A percentile compares a stretch with the other conserved stretches of the same genome.
Evolutionary conservation across 495 filamentous ascomycete genomes (phyloP).

Genomic region (Penicillium manginii): DNA sequence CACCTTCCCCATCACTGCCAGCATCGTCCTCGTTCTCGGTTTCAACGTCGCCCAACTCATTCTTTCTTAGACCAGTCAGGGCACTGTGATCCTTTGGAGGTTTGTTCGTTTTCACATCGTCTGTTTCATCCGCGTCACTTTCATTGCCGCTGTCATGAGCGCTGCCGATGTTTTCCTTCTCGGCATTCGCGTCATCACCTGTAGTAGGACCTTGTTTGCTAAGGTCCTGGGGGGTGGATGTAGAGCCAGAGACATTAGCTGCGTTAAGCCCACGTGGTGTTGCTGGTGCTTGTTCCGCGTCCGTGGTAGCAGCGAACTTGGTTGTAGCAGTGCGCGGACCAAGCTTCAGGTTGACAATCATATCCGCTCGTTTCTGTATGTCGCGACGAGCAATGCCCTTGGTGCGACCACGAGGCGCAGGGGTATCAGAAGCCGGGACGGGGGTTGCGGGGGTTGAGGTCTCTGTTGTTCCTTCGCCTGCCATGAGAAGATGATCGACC

Average conservation of each 20-base stretch:
- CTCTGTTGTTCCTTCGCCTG: conserved; percentile 40
- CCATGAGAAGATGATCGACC: conserved; percentile 59
- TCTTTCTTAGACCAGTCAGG: conserved; percentile 32
- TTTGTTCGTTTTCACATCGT: conserved; percentile 54
- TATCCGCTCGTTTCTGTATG: conserved; percentile 64
- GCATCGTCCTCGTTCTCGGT: conserved; percentile 30
- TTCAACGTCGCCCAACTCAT: conserved; percentile 31
- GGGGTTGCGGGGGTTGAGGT: conserved; percentile 38
- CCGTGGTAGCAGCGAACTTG: conserved; percentile 31
- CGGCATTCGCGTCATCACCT: conserved; percentile 25
- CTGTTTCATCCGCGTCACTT: conserved; percentile 67
- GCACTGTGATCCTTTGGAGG: conserved; percentile 34
- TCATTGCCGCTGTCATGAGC: conserved; percentile 79
- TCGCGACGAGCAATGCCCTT: conserved; percentile 68
- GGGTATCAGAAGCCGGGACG: conserved; percentile 43
- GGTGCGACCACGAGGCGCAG: conserved; percentile 52
- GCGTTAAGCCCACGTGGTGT: conserved; percentile 10
- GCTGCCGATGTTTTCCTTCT: conserved; percentile 55
- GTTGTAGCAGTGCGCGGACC: conserved; percentile 36
- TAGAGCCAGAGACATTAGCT: conserved; percentile 19
- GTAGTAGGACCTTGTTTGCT: conserved; percentile 9
- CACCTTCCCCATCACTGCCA: conserved; percentile 58
- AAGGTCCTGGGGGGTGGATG: conserved; percentile 18
- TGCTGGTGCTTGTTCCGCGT: conserved; percentile 25
- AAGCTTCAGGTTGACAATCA: conserved; percentile 51